phyloP scores from a whole-genome alignment of 345 rosid genomes.

The Capsella bursapastoris region DNA sequence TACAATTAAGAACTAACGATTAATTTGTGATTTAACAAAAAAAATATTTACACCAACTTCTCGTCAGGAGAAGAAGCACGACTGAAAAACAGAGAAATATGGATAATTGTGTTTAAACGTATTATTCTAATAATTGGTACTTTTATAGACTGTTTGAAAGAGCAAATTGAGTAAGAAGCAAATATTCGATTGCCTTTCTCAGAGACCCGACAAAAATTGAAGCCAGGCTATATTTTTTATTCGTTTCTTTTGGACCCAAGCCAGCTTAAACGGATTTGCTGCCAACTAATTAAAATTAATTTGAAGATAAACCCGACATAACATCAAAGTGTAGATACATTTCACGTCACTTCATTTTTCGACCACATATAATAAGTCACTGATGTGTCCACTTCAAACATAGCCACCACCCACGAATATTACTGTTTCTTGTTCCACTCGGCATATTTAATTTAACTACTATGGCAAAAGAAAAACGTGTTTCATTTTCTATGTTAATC shows the following conservation, averaged over 20 bases:
- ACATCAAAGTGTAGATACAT: neutral
- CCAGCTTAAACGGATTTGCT: too few species aligned
- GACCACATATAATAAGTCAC: neutral
- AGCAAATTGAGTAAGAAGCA: neutral
- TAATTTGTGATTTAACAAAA: too few species aligned
- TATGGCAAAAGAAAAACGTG: neutral
- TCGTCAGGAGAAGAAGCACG: neutral
- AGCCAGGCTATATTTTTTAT: too few species aligned
- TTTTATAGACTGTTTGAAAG: neutral
- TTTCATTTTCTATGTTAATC: too few species aligned
- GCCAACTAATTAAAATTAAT: neutral
- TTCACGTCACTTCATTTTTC: slow-evolving; percentile 18
- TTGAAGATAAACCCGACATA: slow-evolving; percentile 7
- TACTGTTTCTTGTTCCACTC: neutral
- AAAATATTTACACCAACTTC: neutral
- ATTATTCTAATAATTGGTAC: too few species aligned
- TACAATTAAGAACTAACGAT: neutral
- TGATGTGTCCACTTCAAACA: neutral
- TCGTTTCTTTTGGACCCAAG: too few species aligned
- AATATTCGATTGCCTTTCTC: neutral
- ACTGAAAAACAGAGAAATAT: neutral
- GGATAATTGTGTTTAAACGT: neutral
- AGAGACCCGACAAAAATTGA: neutral
- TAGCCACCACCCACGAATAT: slow-evolving; percentile 10
- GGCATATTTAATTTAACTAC: neutral